A percentile compares a stretch with the other conserved stretches of the same genome.
These are phyloP conservation scores for Leishmania gerbilli DNA, from an alignment of 208 protist species.

Conservation along the genomic window DNA sequence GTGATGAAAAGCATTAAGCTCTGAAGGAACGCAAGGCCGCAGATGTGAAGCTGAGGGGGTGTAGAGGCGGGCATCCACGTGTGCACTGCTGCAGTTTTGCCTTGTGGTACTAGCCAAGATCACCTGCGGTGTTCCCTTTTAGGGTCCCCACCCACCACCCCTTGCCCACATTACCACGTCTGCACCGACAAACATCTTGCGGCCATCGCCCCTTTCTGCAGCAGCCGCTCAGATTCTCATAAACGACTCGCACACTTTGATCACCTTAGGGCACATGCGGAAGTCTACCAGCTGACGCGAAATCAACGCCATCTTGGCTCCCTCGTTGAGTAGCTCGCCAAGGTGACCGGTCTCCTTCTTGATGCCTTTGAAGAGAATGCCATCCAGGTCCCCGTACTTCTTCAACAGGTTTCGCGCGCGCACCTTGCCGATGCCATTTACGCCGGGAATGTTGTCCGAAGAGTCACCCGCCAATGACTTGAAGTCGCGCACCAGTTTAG, in stretches of 20 bases:
- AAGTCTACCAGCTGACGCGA: conserved; percentile 82
- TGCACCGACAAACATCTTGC: not conserved
- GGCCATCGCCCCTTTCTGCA: not conserved
- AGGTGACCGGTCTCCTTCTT: conserved; percentile 63
- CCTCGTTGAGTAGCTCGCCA: conserved; percentile 60
- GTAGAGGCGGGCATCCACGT: not conserved
- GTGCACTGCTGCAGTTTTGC: not conserved
- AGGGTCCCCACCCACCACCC: not conserved
- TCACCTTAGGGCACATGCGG: conserved; percentile 76
- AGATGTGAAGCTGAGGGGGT: not conserved
- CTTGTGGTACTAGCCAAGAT: not conserved
- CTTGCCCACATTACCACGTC: not conserved
- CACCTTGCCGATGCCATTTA: conserved; percentile 86
- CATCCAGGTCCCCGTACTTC: conserved; percentile 88
- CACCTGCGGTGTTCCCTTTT: not conserved
- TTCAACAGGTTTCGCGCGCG: conserved; percentile 82
- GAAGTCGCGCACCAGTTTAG: conserved; percentile 86
- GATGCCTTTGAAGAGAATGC: conserved; percentile 70
- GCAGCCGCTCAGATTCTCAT: conserved; percentile 44
- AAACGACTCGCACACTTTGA: conserved; percentile 76
- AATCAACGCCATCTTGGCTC: conserved; percentile 56
- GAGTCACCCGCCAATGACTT: conserved; percentile 86
- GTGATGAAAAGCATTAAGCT: not conserved
- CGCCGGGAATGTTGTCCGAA: conserved; percentile 86
- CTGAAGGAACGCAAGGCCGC: not conserved